These are phyloP conservation scores for Caryopteris hybrid DNA, from an alignment of 305 asterid species.

Conservation along the genomic window DNA sequence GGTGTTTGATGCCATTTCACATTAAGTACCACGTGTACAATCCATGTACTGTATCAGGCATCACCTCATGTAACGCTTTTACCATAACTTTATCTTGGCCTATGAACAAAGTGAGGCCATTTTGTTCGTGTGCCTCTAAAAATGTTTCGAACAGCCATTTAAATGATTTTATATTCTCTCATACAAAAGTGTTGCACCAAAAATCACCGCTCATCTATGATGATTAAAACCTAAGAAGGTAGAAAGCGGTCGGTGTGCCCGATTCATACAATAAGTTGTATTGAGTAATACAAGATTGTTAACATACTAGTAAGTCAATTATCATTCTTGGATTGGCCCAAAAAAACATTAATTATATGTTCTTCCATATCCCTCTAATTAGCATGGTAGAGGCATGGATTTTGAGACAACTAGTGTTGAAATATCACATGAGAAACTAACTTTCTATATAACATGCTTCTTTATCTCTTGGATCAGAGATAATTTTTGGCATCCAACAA, in stretches of 20 bases:
- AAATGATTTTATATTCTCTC: background rate
- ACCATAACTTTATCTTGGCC: background rate
- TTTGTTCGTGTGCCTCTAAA: no score
- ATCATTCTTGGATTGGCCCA: background rate
- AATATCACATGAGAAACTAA: background rate
- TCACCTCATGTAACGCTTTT: background rate
- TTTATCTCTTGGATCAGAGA: background rate
- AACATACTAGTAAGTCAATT: background rate
- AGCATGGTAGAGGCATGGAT: background rate
- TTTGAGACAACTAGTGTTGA: background rate
- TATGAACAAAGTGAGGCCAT: background rate
- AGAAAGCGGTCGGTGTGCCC: background rate
- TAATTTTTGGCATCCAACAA: background rate
- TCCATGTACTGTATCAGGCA: background rate
- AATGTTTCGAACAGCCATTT: background rate
- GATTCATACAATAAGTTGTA: background rate
- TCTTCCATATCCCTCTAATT: background rate
- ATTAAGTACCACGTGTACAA: background rate
- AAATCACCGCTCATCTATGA: background rate
- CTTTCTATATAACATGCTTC: background rate
- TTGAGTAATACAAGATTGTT: background rate
- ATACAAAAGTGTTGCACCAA: background rate
- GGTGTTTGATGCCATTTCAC: background rate
- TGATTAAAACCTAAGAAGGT: background rate
- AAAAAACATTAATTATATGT: background rate